Base-by-base conservation (phyloP, 495 filamentous ascomycete species). In the Daldinia caldariorum region DNA sequence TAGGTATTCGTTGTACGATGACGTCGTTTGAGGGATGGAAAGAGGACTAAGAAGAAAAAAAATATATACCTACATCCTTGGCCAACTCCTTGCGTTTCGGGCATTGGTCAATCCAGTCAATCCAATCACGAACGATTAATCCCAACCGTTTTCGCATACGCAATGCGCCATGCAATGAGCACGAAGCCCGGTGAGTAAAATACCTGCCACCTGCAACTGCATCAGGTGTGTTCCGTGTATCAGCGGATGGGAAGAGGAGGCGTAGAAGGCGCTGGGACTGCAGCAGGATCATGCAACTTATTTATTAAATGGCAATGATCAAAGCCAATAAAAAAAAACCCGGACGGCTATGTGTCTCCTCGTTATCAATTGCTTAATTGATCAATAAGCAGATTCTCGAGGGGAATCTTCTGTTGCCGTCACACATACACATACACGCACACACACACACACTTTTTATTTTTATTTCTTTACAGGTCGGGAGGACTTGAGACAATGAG, bases 281-380 rank as follows among this genome's bases (percentile, higher is more conserved):
- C 62, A 66, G 60, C 64, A 72, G 69, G 69, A 72, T 72, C 64
- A 68, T 65, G 69, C 64, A 71, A 16, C 47, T 29, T 14, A 38
- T 60, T 61, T 57, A 72, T 72, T 68, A 72, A 72, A 68, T 61
- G 64, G 50, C 63, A 55, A 62, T 34, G 8, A 32, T 57, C 22
- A 12, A 58, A 34, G 14, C 58, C 58, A 61, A 70, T 61, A 35
- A 53, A 64, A 64, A 18, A n/a, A 34, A 14, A 53, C 34, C 13
- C 37, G 6, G 47, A 3, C 55, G 47, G 53, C 49, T 60, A 20
- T 69, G 41, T 45, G 29, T 69, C 29, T 69, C 59, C 35, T 37
- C 9, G 14, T 37, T 18, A 50, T 45, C 58, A 63, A 67, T 71
- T 63, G 49, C 54, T 63, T 64, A 61, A 71, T 61, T 10, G 58